phyloP scores from a whole-genome alignment of 352 stramenopile species.

The Phytophthora fragariae region DNA sequence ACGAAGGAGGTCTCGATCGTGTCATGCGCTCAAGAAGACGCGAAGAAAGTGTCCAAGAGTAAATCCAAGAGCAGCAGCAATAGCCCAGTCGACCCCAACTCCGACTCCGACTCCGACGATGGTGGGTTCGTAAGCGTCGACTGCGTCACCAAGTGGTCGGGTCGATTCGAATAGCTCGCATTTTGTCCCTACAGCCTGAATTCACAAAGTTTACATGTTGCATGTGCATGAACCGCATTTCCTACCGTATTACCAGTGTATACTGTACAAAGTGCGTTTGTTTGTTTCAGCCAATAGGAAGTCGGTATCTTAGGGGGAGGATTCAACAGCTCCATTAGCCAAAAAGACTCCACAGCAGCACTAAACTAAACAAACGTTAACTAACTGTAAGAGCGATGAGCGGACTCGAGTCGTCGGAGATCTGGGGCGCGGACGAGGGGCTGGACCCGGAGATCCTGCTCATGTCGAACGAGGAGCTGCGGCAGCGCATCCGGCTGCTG shows the following conservation, averaged over 20 bases:
- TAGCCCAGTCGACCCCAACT: conserved; percentile 3
- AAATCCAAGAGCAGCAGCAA: conserved; percentile 11
- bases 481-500: conserved; percentile 95
- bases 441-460: conserved; percentile 92
- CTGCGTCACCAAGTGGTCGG: conserved; percentile 75
- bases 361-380: conserved; percentile 1
- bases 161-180: conserved; percentile 59
- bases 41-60: conserved; percentile 16
- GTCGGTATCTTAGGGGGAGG: conserved; percentile 26
- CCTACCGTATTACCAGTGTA: background rate
- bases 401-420: conserved; percentile 66
- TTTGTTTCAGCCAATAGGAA: conserved; percentile 12
- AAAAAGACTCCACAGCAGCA: no score
- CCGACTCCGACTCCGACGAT: conserved; percentile 6
- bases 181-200: background rate
- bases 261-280: background rate
- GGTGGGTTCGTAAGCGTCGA: conserved; percentile 47
- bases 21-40: conserved; percentile 46
- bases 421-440: conserved; percentile 67
- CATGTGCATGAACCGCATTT: background rate
- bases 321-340: conserved; percentile 2
- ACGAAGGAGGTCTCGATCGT: conserved; percentile 66
- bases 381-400: conserved; percentile 57
- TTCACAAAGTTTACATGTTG: background rate
- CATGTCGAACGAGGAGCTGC: conserved; percentile 96